Evolutionary conservation across 202 grass and related monocot species (phyloP).

Genomic region (Panicum virgatum): DNA sequence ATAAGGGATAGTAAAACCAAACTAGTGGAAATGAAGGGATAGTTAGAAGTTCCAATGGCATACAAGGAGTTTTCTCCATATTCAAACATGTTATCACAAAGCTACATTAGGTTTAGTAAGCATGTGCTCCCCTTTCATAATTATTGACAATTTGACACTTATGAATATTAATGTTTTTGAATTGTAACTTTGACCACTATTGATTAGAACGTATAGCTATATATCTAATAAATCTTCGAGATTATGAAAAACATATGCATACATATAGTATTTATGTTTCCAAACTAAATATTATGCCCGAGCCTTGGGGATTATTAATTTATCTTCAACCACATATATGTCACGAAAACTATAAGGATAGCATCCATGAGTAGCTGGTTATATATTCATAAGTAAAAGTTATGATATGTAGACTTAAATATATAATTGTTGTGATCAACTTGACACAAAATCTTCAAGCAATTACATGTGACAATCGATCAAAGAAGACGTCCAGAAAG

Average conservation of each 20-base stretch:
- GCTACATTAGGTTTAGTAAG: neutral
- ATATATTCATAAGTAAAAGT: too few species aligned
- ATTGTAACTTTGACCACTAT: neutral
- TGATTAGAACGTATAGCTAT: neutral
- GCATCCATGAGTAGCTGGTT: too few species aligned
- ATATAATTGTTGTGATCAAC: neutral
- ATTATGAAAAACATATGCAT: neutral
- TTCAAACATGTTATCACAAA: neutral
- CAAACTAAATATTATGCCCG: neutral
- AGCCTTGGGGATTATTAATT: too few species aligned
- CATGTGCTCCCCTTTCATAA: neutral
- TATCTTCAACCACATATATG: too few species aligned
- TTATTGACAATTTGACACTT: neutral
- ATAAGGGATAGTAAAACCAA: too few species aligned
- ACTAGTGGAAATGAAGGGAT: too few species aligned
- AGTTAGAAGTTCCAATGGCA: too few species aligned
- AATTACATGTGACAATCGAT: too few species aligned
- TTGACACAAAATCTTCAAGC: too few species aligned
- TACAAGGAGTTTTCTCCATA: too few species aligned
- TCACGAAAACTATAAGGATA: too few species aligned
- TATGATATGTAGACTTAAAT: neutral
- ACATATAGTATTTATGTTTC: neutral
- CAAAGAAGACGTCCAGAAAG: too few species aligned
- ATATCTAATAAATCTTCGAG: neutral
- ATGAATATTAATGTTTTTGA: neutral